These are phyloP conservation scores for Blastocystis sp. DNA, from an alignment of 352 stramenopile genomes.

Conservation along the genomic window DNA sequence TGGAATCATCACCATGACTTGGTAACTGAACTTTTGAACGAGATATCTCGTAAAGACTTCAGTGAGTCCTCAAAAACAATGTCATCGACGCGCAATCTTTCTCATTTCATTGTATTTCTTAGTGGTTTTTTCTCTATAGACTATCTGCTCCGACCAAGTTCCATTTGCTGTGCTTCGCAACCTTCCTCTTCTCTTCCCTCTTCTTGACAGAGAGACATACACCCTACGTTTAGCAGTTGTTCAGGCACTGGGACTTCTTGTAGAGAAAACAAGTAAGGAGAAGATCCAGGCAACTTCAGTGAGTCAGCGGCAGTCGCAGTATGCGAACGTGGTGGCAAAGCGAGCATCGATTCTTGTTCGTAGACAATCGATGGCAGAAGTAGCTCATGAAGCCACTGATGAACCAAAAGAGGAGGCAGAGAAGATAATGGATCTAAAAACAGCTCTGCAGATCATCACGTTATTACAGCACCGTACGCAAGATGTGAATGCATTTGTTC, in stretches of 20 bases:
- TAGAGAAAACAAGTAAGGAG: not conserved
- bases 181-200: not conserved
- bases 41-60: not conserved
- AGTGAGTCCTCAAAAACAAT: not conserved
- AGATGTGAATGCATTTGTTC: conserved; percentile 84
- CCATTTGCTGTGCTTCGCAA: conserved; percentile 14
- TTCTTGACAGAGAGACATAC: not conserved
- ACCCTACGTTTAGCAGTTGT: not conserved
- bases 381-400: not conserved
- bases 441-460: conserved; percentile 72
- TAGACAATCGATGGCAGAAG: not conserved
- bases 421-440: conserved; percentile 15
- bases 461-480: conserved; percentile 80
- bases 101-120: conserved; percentile 19
- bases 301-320: not conserved
- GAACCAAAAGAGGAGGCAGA: conserved; percentile 4
- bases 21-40: conserved; percentile 7
- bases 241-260: not conserved
- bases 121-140: not conserved
- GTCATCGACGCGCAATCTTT: not conserved
- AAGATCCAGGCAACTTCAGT: not conserved
- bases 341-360: conserved; percentile 33
- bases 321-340: not conserved
- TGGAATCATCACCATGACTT: not conserved
- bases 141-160: conserved; percentile 5